Base-by-base conservation (phyloP, 179 eudicot genomes). In the Silene coronaria region DNA sequence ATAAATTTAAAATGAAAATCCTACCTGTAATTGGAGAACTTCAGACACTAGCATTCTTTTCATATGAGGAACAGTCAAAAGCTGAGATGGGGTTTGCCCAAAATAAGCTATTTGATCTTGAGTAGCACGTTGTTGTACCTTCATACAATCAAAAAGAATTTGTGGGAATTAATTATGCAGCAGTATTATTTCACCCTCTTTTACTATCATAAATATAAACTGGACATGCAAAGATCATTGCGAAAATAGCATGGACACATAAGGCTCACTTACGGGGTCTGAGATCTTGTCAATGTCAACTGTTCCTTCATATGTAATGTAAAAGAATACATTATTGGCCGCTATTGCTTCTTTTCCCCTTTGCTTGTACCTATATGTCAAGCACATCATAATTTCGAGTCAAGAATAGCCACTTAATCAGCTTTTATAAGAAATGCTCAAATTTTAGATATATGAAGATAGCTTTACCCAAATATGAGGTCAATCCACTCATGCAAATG, bases 401-500 rank as follows among this genome's bases (percentile, higher is more conserved):
- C 26, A 28, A 30, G 32, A 51, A 67, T 22, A 70, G 23, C 30
- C 48, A 53, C 6, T 27, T 72, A 22, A 42, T 7, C 57, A 13
- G 57, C 19, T 55, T n/a, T 27, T 55, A 13, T 5, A 46, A 24
- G 53, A 30, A 53, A 58, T 17, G 30, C 51, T 22, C 9, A 70
- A 26, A 24, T 38, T 23, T 27, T 51, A 12, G 22, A 30, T 66
- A 7, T 48, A 73, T 76, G 28, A 51, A 53, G 28, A 45, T 9
- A 26, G 55, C 36, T 27, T 86, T 79, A 96, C 99, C 99, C 99
- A 85, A 96, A 96, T 84, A 93, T 89, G 75, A 96, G 97, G 84
- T 96, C 99, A 82, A 96, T 85, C 99, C 99, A 96, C 80, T 96
- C 97, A 80, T 96, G 99, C 84, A 96, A 84, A 88, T 96, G 99